A percentile compares a stretch with the other conserved stretches of the same genome.
phyloP scores from a whole-genome alignment of 2,329 filamentous ascomycete species.

The Colletotrichum viniferum region DNA sequence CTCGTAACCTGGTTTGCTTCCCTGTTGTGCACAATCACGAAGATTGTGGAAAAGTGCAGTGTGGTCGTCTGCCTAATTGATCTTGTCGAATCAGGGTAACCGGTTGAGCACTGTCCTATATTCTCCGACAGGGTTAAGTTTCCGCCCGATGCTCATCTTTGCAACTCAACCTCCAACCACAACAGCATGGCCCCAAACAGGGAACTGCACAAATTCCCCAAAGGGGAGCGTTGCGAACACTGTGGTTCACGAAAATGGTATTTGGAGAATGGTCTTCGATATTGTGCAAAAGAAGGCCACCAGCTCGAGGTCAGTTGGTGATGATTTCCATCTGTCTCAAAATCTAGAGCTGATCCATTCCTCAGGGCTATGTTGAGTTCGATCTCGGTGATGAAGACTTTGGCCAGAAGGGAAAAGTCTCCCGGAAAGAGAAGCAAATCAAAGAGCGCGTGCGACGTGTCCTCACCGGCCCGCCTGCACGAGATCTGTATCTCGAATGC shows the following conservation, averaged over 20 bases:
- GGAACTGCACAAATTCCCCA: constrained; percentile 55
- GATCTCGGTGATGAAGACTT: constrained; percentile 71
- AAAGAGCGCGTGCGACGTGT: constrained; percentile 59
- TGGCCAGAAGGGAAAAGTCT: constrained; percentile 60
- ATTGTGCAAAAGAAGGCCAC: constrained; percentile 77
- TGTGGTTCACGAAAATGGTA: constrained; percentile 78
- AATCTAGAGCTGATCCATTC: not conserved
- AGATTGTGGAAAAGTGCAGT: not conserved
- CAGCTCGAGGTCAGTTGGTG: constrained; percentile 67
- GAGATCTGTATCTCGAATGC: constrained; percentile 80
- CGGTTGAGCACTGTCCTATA: not conserved
- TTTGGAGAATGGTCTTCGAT: constrained; percentile 76
- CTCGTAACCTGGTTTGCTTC: not conserved
- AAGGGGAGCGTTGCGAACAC: constrained; percentile 59
- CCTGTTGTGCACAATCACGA: not conserved
- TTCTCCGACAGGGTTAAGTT: not conserved
- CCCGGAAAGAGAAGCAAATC: constrained; percentile 62
- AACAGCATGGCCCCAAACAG: constrained; percentile 43
- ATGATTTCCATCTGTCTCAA: not conserved
- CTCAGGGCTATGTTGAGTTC: constrained; percentile 58
- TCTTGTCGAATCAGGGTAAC: not conserved
- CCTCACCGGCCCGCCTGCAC: constrained; percentile 70
- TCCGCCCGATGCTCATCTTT: not conserved
- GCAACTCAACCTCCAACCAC: not conserved
- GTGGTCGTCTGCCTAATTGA: not conserved